Conservation (phyloP, 106 monocot species). For the Dioscorea alata region DNA sequence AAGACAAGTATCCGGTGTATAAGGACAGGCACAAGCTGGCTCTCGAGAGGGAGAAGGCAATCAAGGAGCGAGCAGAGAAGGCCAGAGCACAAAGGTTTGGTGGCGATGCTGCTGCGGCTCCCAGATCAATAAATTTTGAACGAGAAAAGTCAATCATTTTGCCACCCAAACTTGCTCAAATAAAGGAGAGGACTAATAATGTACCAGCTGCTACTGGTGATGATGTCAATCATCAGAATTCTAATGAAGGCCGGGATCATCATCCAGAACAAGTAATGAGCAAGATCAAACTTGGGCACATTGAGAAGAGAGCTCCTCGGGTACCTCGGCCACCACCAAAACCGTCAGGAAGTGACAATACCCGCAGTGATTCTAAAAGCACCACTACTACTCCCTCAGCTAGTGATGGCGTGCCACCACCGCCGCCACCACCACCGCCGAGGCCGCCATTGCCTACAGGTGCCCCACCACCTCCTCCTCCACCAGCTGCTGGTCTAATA, state of each 20-base stretch:
- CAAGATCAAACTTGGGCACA: constrained; percentile 75
- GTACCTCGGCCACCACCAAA: constrained; percentile 73
- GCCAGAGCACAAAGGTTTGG: constrained; percentile 73
- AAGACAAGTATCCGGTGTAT: constrained; percentile 88
- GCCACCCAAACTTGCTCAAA: constrained; percentile 65
- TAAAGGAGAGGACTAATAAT: constrained; percentile 52
- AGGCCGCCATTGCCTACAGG: constrained; percentile 37
- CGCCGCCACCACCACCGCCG: constrained; percentile 35
- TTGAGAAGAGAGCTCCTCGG: constrained; percentile 82
- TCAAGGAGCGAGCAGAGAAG: constrained; percentile 85
- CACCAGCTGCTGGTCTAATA: constrained; percentile 58
- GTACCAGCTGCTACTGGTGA: neutral
- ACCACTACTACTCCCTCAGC: neutral
- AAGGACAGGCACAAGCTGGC: constrained; percentile 94
- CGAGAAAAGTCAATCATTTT: constrained; percentile 25
- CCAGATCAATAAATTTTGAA: constrained; percentile 16
- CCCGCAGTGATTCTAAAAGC: constrained; percentile 9
- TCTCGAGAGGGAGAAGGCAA: constrained; percentile 71
- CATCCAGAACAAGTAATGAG: constrained; percentile 31
- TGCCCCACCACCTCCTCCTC: constrained; percentile 30
- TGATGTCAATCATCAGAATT: constrained; percentile 22
- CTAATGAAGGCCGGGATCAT: constrained; percentile 13
- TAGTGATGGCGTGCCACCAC: constrained; percentile 13
- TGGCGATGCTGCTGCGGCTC: constrained; percentile 15
- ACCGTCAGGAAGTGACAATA: constrained; percentile 8